These are phyloP conservation scores for Rachicladosporium sp. DNA, from an alignment of 2,329 filamentous ascomycete species.

Conservation along the genomic window DNA sequence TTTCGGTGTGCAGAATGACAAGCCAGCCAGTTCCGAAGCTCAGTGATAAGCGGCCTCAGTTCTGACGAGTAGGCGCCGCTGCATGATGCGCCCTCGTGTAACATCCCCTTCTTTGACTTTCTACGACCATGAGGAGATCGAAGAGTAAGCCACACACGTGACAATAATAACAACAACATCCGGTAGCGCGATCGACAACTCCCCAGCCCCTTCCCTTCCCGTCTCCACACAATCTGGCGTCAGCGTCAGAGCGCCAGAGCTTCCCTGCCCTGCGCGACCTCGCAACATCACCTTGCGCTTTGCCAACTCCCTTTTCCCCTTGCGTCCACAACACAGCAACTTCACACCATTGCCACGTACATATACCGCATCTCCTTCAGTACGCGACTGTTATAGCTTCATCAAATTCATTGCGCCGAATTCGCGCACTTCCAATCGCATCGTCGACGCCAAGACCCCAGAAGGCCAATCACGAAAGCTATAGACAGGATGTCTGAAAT, in stretches of 20 bases:
- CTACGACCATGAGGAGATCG: no score
- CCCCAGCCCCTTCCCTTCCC: no score
- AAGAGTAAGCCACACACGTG: no score
- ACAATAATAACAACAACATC: no score
- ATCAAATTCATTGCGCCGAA: not conserved
- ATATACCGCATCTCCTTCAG: not conserved
- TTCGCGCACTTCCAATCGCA: not conserved
- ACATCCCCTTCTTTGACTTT: no score
- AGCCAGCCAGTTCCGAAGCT: no score
- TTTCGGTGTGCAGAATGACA: no score
- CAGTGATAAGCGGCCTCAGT: no score
- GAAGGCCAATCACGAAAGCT: slow-evolving; percentile 25
- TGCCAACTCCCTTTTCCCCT: slow-evolving; percentile 1
- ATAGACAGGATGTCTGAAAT: slow-evolving; percentile 26
- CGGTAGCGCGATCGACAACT: no score
- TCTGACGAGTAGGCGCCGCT: no score
- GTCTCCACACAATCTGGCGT: no score
- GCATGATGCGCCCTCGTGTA: no score
- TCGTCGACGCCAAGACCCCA: slow-evolving; percentile 5
- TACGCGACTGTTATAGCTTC: slow-evolving; percentile 1
- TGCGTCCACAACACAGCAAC: slow-evolving; percentile 1
- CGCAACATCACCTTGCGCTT: slow-evolving; percentile 1
- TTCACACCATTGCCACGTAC: not conserved
- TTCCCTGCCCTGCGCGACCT: not conserved
- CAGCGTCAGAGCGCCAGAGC: not conserved